Evolutionary conservation across 164 flowering plant species (phyloP).

Genomic region (Platanus orientalis): DNA sequence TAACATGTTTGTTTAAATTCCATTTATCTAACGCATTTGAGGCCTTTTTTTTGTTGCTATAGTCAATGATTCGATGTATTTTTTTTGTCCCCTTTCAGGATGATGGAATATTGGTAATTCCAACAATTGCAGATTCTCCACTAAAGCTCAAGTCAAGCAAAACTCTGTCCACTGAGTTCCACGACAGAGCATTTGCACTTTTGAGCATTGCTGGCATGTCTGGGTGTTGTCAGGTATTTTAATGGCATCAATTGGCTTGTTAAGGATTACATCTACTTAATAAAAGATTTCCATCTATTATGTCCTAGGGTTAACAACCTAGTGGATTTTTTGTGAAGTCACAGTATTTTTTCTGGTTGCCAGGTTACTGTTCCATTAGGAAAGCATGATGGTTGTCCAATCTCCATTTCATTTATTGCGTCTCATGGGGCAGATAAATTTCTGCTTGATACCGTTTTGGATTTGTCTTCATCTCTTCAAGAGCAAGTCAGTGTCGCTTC

Average conservation of each 20-base stretch:
- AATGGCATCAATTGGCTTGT: not conserved
- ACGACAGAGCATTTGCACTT: conserved; percentile 51
- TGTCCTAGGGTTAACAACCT: not conserved
- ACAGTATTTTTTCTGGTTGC: conserved; percentile 5
- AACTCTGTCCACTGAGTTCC: conserved; percentile 46
- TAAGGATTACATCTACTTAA: no score
- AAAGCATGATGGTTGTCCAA: conserved; percentile 58
- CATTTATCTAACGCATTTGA: no score
- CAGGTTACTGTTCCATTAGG: conserved; percentile 90
- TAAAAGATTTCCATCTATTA: not conserved
- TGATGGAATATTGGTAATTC: conserved; percentile 76
- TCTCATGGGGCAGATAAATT: conserved; percentile 83
- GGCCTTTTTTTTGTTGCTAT: not conserved
- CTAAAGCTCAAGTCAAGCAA: conserved; percentile 46
- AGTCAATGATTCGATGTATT: not conserved
- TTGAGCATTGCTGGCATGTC: conserved; percentile 84
- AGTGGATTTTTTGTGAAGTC: not conserved
- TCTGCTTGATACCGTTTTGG: conserved; percentile 87
- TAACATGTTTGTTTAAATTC: no score
- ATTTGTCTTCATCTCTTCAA: conserved; percentile 69
- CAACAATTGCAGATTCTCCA: conserved; percentile 77
- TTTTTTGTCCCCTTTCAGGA: conserved; percentile 38
- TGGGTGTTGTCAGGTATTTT: conserved; percentile 92
- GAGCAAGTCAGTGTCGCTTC: conserved; percentile 60
- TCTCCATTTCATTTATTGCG: conserved; percentile 78